Evolutionary conservation across 2,329 filamentous ascomycete species (phyloP), one percentile per base, ranked within the genome.

Genomic region (Stagonosporopsis cucurbitacearum): DNA sequence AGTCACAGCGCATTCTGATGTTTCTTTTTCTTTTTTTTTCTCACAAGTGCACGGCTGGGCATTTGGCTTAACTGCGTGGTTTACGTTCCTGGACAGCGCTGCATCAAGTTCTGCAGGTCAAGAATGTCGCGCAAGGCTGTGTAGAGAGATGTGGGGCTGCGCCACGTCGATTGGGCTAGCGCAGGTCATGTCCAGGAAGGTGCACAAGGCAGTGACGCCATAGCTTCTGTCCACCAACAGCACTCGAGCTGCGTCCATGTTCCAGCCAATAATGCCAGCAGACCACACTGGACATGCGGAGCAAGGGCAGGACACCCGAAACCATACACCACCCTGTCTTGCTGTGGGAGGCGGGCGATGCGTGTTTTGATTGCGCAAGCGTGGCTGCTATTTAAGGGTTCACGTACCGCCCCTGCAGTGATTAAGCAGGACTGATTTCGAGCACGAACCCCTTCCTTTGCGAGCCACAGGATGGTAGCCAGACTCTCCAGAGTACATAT

Each of bases 401-500:
- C 46, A 42, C 9, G 51, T 35, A 32, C 39, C 37, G 45, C 51
- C 26, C 44, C 32, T 54, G 45, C 51, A 12, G 30, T 15, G 4
- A 7, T n/a, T 8, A 8, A 39, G 43, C 42, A 52, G 23, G 50
- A 20, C 43, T 44, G 20, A 28, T 12, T 39, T 44, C 44, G 45
- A 49, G 43, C 44, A 54, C 51, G 39, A 25, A 25, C 49, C 19
- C 11, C 17, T 26, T 28, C 36, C 15, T 20, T 36, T 36, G 46
- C 46, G 30, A 28, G 11, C 35, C 46, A 37, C 37, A 30, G 28
- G 20, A 35, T 33, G 15, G 32, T 25, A 19, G 47, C 36, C 30
- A 48, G 50, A 48, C 44, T 25, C 48, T 44, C 36, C 30, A 48
- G 50, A 48, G 50, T 25, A 54, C 50, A 33, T 30, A 32, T 28